Conservation (phyloP, 179 eudicot species). For the Heliamphora pulchella region DNA sequence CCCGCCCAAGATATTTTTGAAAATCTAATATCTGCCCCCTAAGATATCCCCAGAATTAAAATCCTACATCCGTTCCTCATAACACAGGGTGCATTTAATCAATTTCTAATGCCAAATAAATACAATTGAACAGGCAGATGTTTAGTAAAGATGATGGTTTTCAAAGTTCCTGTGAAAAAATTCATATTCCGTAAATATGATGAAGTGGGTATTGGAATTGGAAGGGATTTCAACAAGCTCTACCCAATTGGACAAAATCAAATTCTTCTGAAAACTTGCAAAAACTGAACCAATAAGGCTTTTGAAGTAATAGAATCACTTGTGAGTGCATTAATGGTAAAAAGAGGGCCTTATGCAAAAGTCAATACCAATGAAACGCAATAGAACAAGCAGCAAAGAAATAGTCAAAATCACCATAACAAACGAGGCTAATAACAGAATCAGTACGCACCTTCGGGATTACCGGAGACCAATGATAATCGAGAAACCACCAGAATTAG, state of each 20-base stretch:
- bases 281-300: background rate
- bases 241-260: background rate
- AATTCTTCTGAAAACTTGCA: background rate
- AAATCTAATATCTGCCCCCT: too few species aligned
- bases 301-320: background rate
- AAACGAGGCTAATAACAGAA: background rate
- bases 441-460: slow-evolving; percentile 29
- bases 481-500: slow-evolving; percentile 19
- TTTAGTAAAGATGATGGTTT: background rate
- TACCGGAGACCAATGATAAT: slow-evolving; percentile 21
- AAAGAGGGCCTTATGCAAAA: background rate
- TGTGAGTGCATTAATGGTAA: background rate
- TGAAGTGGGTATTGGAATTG: background rate
- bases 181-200: background rate
- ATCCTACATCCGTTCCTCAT: too few species aligned
- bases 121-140: background rate
- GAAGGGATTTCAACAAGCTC: background rate
- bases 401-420: background rate
- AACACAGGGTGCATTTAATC: background rate
- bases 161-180: background rate
- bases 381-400: background rate
- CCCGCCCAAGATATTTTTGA: too few species aligned
- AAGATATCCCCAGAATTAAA: too few species aligned
- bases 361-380: background rate
- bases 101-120: background rate